Conservation (phyloP, 345 rosid genomes). For the Acer campestre region DNA sequence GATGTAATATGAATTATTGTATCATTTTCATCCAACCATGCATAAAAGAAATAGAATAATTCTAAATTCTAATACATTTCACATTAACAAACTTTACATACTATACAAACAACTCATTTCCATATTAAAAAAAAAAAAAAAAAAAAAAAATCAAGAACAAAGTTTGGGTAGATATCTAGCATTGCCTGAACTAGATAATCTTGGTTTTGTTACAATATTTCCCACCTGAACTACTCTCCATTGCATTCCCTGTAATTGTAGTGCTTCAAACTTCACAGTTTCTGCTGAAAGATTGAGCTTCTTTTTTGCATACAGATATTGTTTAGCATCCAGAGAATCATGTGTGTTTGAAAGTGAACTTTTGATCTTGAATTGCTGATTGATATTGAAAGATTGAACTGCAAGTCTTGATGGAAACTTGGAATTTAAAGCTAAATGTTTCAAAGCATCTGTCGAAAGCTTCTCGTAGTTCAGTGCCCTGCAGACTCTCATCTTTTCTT, state of each 20-base stretch:
- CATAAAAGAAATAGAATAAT: background rate
- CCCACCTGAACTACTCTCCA: conserved; percentile 24
- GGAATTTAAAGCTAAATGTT: conserved; percentile 37
- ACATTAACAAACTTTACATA: conserved; percentile 9
- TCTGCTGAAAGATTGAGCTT: conserved; percentile 13
- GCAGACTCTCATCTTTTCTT: conserved; percentile 40
- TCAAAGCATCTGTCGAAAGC: conserved; percentile 40
- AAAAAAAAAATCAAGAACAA: conserved; percentile 27
- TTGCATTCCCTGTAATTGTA: conserved; percentile 28
- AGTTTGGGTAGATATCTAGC: conserved; percentile 38
- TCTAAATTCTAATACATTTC: background rate
- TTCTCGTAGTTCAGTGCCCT: conserved; percentile 41
- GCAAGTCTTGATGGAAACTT: conserved; percentile 41
- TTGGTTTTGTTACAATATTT: conserved; percentile 21
- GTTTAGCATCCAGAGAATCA: background rate
- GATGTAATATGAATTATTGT: too few species aligned
- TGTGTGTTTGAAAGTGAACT: background rate
- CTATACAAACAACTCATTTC: conserved; percentile 5
- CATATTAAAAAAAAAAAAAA: background rate
- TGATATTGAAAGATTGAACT: conserved; percentile 26
- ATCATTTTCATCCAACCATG: background rate
- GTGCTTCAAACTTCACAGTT: conserved; percentile 23
- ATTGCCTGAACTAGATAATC: conserved; percentile 23
- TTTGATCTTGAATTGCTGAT: conserved; percentile 31
- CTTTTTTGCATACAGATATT: conserved; percentile 24